These are phyloP conservation scores for Mimosa pudica DNA, from an alignment of 306 rosid genomes.

Conservation along the genomic window DNA sequence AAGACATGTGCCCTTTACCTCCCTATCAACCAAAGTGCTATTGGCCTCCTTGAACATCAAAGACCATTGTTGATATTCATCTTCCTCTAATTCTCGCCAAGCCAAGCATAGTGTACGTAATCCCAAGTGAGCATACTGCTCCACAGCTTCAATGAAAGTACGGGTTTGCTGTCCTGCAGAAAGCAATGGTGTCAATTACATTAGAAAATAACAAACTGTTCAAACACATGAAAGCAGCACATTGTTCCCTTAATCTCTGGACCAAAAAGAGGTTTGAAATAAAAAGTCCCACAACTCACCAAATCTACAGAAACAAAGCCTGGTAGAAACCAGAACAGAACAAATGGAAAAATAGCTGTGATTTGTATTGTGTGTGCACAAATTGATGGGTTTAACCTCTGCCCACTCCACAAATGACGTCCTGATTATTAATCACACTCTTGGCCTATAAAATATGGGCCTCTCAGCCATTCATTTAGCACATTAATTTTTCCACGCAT, in stretches of 20 bases:
- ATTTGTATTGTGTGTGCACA: no score
- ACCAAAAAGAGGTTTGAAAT: background rate
- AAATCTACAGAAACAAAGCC: background rate
- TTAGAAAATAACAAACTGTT: background rate
- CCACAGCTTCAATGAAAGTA: conserved; percentile 82
- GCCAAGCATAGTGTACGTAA: conserved; percentile 90
- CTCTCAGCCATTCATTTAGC: background rate
- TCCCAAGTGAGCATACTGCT: conserved; percentile 91
- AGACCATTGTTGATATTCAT: conserved; percentile 89
- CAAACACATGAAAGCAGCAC: background rate
- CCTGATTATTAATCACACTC: no score
- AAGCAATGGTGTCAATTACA: background rate
- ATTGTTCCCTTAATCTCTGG: background rate
- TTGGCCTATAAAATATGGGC: no score
- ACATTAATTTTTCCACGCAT: background rate
- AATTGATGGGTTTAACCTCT: no score
- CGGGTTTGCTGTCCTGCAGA: conserved; percentile 94
- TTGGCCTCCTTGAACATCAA: conserved; percentile 92
- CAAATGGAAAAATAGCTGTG: no score
- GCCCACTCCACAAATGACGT: no score
- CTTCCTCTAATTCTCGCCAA: conserved; percentile 85
- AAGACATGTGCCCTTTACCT: conserved; percentile 60
- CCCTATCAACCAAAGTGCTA: conserved; percentile 94
- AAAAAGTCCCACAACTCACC: background rate
- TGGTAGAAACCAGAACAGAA: background rate